Evolutionary conservation across 169 alveolate genomes (phyloP).

Genomic region (Cryptosporidium felis): DNA sequence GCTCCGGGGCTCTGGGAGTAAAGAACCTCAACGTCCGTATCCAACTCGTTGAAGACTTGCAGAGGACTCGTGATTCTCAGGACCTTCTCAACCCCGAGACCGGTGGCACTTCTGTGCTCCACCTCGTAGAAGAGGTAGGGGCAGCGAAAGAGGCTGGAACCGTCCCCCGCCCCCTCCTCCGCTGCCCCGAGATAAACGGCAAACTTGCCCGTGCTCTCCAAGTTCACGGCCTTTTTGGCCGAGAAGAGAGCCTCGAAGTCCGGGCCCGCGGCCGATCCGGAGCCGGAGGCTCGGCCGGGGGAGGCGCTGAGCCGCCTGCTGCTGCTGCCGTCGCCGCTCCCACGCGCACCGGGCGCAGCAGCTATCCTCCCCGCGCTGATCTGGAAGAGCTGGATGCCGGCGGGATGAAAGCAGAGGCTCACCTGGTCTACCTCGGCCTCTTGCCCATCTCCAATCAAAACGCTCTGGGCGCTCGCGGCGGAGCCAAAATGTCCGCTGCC

Average conservation of each 20-base stretch:
- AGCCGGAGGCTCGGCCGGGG: no score
- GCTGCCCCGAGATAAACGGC: not conserved
- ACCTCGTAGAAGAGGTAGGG: constrained; percentile 35
- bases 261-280: not conserved
- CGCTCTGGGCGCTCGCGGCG: no score
- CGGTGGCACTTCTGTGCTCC: not conserved
- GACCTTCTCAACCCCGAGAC: constrained; percentile 5
- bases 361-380: constrained; percentile 1
- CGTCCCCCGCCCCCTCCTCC: not conserved
- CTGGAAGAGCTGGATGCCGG: constrained; percentile 4
- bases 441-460: not conserved
- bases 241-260: constrained; percentile 1
- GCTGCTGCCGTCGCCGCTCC: no score
- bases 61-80: constrained; percentile 19
- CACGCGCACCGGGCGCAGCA: no score
- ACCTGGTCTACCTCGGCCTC: constrained; percentile 2
- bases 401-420: constrained; percentile 33
- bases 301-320: no score
- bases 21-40: not conserved
- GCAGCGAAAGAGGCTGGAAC: not conserved
- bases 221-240: not conserved
- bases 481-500: no score
- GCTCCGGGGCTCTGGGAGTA: no score
- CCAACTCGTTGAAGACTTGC: constrained; percentile 8
- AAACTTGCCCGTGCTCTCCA: constrained; percentile 41